Evolutionary conservation across 2,329 filamentous ascomycete species (phyloP), one percentile per base, ranked within the genome.

Genomic region (Pseudogymnoascus sp.): DNA sequence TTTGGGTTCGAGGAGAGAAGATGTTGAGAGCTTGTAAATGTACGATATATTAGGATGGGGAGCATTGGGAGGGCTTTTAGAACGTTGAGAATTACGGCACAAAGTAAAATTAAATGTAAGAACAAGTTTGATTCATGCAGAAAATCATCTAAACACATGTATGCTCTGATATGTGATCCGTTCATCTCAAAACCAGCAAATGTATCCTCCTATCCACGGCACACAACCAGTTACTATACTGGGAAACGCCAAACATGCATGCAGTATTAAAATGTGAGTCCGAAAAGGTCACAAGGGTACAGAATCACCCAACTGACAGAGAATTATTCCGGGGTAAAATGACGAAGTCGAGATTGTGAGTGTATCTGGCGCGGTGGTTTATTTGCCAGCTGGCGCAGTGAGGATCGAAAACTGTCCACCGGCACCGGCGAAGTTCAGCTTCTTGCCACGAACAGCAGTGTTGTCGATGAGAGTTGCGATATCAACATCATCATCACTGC

Each of bases 401-500:
- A 90, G 69, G 25, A 90, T 75, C 1, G 86, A 88, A 73, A 85
- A 97, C 72, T 97, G 92, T 4, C 92, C 92, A 66, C 93, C 92
- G n/a, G 88, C 88, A 45, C 89, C 90, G n/a, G 89, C 89, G 75
- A 82, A 90, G 35, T 86, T 80, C 45, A 97, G 80, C 73, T 87
- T 85, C 75, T 88, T 87, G 42, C 84, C 89, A 31, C 86, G 82
- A 29, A 94, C 83, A 42, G 91, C 92, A 10, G 87, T 89, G 77
- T 96, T 96, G 70, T 95, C 89, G 62, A 97, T 89, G 58, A 87
- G 70, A 0, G 88, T 94, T 0, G 92, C 90, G 25, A 83, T 80
- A 67, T 87, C 82, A 31, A 96, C 82, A 68, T 96, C 91, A 59
- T 94, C 89, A n/a, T 84, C 84, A 1, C 81, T 86, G 42, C 89